phyloP scores from a whole-genome alignment of 1,284 basidiomycete genomes.

The Wolfiporia cocos region DNA sequence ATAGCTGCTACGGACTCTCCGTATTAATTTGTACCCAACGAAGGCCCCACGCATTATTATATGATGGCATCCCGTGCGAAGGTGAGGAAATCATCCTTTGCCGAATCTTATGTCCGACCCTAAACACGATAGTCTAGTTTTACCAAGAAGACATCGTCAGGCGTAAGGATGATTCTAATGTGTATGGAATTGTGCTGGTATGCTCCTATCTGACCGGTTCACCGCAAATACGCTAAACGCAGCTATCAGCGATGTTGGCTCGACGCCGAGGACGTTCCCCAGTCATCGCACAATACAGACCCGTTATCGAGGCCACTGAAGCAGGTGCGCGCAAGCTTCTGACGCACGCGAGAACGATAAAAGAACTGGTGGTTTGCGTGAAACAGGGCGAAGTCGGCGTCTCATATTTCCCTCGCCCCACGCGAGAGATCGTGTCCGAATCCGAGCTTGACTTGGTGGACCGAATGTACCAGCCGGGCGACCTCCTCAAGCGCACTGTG shows the following conservation, averaged over 20 bases:
- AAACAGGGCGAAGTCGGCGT: conserved; percentile 77
- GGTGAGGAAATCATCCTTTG: too few species aligned
- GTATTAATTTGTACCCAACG: too few species aligned
- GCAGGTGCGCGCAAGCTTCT: conserved; percentile 19
- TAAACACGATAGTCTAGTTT: too few species aligned
- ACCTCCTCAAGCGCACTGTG: conserved; percentile 77
- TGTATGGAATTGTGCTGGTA: conserved; percentile 51
- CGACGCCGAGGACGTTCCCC: conserved; percentile 64
- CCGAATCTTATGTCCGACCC: too few species aligned
- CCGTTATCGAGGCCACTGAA: conserved; percentile 72
- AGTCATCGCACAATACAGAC: conserved; percentile 41
- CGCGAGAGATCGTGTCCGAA: conserved; percentile 69
- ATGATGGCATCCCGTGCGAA: too few species aligned
- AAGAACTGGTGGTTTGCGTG: not conserved
- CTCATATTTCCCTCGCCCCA: conserved; percentile 54
- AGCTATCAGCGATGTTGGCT: conserved; percentile 69
- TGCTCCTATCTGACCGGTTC: conserved; percentile 11
- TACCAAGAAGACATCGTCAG: conserved; percentile 74
- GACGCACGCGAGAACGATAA: not conserved
- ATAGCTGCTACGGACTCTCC: too few species aligned
- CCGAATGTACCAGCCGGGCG: conserved; percentile 75
- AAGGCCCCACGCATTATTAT: too few species aligned
- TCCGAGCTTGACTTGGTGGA: conserved; percentile 70
- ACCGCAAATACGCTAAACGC: not conserved
- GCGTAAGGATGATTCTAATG: conserved; percentile 35